Conservation (phyloP, 768 basidiomycete species). For the Leucocoprinus leucothites region DNA sequence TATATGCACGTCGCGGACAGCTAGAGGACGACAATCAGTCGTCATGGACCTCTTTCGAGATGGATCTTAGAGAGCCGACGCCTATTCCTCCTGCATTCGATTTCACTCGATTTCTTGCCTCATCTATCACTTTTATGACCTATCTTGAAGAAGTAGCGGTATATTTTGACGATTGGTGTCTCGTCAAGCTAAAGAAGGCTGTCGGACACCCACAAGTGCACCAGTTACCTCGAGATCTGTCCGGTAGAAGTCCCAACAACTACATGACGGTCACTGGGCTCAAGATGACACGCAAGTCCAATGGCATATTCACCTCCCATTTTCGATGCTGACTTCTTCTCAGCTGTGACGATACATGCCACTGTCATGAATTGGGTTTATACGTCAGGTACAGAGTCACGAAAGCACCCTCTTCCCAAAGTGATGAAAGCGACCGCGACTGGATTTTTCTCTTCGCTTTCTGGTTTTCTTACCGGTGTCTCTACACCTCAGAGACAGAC, state of each 20-base stretch:
- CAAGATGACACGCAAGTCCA: constrained; percentile 54
- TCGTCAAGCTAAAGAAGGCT: constrained; percentile 65
- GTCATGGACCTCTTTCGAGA: constrained; percentile 86
- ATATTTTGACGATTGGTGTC: constrained; percentile 75
- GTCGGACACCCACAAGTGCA: constrained; percentile 48
- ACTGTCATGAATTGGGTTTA: constrained; percentile 82
- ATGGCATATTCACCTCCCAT: neutral
- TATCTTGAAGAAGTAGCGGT: constrained; percentile 74
- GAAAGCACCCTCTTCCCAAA: constrained; percentile 35
- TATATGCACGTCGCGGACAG: constrained; percentile 79
- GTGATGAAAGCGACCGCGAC: constrained; percentile 28
- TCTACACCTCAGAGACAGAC: constrained; percentile 34
- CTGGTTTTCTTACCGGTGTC: constrained; percentile 33
- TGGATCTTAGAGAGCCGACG: constrained; percentile 78
- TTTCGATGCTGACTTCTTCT: neutral
- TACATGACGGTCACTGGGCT: constrained; percentile 71
- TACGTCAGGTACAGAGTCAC: constrained; percentile 54
- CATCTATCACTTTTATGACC: constrained; percentile 91
- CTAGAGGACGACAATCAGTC: constrained; percentile 37
- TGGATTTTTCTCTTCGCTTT: constrained; percentile 50
- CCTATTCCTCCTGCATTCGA: constrained; percentile 84
- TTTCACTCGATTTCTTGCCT: constrained; percentile 84
- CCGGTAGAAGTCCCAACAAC: constrained; percentile 47
- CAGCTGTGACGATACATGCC: constrained; percentile 76
- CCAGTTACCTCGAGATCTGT: constrained; percentile 54